Evolutionary conservation across 371 early-diverging fungal genomes (phyloP).

Genomic region (Neoconidiobolus thromboides): DNA sequence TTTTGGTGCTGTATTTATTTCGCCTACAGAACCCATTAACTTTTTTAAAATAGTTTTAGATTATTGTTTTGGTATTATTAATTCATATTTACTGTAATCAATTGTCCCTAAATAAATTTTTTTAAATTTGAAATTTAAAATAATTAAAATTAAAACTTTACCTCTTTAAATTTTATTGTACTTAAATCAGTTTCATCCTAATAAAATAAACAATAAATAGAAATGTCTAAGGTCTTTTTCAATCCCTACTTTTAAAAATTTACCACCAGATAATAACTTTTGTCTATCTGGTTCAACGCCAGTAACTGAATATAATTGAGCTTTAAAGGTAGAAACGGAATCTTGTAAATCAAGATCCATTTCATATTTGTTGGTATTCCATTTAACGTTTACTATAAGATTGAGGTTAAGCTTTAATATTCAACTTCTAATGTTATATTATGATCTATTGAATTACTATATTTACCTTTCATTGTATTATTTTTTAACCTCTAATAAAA

Average conservation of each 20-base stretch:
- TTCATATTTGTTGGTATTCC: conserved; percentile 74
- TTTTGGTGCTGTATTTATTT: conserved; percentile 47
- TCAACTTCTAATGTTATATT: too few relatives aligned
- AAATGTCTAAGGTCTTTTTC: not conserved
- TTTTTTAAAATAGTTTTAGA: conserved; percentile 6
- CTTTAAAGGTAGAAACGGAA: conserved; percentile 66
- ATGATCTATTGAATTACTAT: too few relatives aligned
- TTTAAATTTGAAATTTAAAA: not conserved
- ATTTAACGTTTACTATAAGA: conserved; percentile 59
- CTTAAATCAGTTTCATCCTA: conserved; percentile 5
- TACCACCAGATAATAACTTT: conserved; percentile 87
- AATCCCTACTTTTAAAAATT: conserved; percentile 58
- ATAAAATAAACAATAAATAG: not conserved
- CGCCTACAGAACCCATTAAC: conserved; percentile 94
- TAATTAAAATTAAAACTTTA: conserved; percentile 8
- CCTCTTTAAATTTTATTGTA: conserved; percentile 42
- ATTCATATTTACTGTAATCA: conserved; percentile 13
- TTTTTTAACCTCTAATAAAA: too few relatives aligned
- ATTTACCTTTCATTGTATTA: too few relatives aligned
- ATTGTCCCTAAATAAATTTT: conserved; percentile 10
- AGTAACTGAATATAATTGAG: conserved; percentile 77
- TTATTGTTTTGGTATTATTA: too few relatives aligned
- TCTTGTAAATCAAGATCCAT: conserved; percentile 61
- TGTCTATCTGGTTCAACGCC: conserved; percentile 87
- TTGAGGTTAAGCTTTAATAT: too few relatives aligned